Percentiles rank a stretch among this genome's conserved stretches.
phyloP scores from a whole-genome alignment of 2,329 filamentous ascomycete genomes.

The Colletotrichum musae region DNA sequence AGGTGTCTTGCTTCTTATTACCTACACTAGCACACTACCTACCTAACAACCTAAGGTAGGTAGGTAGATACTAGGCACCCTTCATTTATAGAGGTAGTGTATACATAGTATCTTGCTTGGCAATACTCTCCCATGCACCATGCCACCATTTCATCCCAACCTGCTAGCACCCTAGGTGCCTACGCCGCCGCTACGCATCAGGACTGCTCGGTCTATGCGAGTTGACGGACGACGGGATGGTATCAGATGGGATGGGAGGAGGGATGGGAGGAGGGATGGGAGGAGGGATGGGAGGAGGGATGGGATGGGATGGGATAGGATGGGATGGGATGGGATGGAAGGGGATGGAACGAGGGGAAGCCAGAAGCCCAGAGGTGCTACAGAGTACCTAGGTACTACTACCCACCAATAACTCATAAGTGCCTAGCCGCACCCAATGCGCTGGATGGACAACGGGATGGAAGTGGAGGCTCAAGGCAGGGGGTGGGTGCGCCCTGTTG shows the following conservation, averaged over 20 bases:
- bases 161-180: too few species aligned
- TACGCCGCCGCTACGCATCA: too few species aligned
- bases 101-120: too few species aligned
- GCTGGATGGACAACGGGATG: slow-evolving; percentile 32
- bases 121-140: too few species aligned
- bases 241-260: neutral
- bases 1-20: too few species aligned
- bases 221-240: slow-evolving; percentile 10
- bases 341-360: neutral
- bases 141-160: too few species aligned
- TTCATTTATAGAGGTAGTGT: too few species aligned
- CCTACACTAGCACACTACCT: too few species aligned
- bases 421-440: slow-evolving; percentile 29
- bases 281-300: neutral
- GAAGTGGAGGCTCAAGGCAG: slow-evolving; percentile 37
- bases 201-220: neutral
- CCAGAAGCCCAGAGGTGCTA: neutral
- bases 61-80: too few species aligned
- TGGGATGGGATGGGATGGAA: slow-evolving; percentile 4
- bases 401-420: neutral
- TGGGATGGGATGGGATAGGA: slow-evolving; percentile 6
- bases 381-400: neutral
- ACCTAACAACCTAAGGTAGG: too few species aligned
- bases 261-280: neutral
- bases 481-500: neutral